A percentile compares a stretch with the other conserved stretches of the same genome.
Conservation (phyloP, 768 basidiomycete genomes). For the Artomyces pyxidatus region DNA sequence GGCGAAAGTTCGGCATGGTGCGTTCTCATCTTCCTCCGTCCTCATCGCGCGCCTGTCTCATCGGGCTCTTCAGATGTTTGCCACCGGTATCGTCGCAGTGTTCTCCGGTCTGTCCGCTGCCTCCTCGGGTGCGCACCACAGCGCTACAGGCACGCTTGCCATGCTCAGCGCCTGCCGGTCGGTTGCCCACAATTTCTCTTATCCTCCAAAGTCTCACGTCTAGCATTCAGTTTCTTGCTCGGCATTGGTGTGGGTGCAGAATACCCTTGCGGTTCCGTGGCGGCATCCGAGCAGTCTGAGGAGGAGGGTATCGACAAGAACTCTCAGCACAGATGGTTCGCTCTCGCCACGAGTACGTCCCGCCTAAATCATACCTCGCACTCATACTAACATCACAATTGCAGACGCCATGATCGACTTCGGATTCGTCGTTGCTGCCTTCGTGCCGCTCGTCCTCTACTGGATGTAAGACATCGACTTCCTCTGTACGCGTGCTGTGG, state of each 20-base stretch:
- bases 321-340: constrained; percentile 81
- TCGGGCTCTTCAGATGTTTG: constrained; percentile 49
- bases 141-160: constrained; percentile 58
- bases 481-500: neutral
- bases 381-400: constrained; percentile 5
- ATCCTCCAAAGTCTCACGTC: neutral
- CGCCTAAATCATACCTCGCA: neutral
- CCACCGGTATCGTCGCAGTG: constrained; percentile 74
- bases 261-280: constrained; percentile 87
- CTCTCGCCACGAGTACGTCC: constrained; percentile 75
- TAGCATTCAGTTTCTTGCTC: constrained; percentile 59
- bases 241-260: constrained; percentile 87
- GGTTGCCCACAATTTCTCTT: constrained; percentile 10
- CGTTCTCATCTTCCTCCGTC: constrained; percentile 13
- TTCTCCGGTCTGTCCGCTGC: constrained; percentile 82
- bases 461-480: constrained; percentile 65
- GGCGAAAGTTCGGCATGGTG: constrained; percentile 73
- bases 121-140: constrained; percentile 69
- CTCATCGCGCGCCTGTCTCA: constrained; percentile 1
- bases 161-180: constrained; percentile 79
- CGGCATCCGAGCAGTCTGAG: constrained; percentile 86
- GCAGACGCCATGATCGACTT: constrained; percentile 80
- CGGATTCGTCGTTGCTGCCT: constrained; percentile 72
- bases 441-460: constrained; percentile 77
- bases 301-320: constrained; percentile 69